phyloP scores from a whole-genome alignment of 257 asterid genomes.

The Prunella vulgaris region DNA sequence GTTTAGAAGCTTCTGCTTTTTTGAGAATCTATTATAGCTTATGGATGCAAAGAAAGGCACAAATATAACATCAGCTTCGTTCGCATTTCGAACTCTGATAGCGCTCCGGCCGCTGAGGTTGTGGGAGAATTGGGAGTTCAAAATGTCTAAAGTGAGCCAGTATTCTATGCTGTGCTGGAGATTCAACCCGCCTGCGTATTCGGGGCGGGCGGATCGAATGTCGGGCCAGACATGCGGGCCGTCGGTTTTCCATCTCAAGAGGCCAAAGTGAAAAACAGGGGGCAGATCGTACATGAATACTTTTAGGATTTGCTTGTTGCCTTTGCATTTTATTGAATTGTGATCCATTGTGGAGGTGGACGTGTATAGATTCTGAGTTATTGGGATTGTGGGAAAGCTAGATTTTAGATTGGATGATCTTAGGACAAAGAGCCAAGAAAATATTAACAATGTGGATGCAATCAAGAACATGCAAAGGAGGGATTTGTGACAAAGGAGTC shows the following conservation, averaged over 20 bases:
- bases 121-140: conserved; percentile 45
- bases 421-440: conserved; percentile 45
- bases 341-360: not conserved
- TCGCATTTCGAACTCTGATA: conserved; percentile 47
- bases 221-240: conserved; percentile 65
- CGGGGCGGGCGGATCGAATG: conserved; percentile 42
- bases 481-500: conserved; percentile 36
- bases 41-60: conserved; percentile 84
- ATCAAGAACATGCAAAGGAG: conserved; percentile 43
- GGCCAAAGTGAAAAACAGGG: conserved; percentile 58
- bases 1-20: conserved; percentile 22
- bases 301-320: conserved; percentile 39
- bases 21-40: conserved; percentile 62
- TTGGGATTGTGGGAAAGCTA: conserved; percentile 24
- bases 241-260: conserved; percentile 54
- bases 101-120: conserved; percentile 45
- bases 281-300: conserved; percentile 80
- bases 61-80: conserved; percentile 69
- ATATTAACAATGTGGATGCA: conserved; percentile 36
- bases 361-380: conserved; percentile 14
- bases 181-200: conserved; percentile 72
- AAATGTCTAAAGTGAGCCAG: conserved; percentile 76
- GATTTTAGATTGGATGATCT: conserved; percentile 35
- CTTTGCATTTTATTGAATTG: conserved; percentile 27
- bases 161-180: conserved; percentile 84